Evolutionary conservation across 2,329 filamentous ascomycete species (phyloP), one percentile per base, ranked within the genome.

Genomic region (Thelonectria blattea): DNA sequence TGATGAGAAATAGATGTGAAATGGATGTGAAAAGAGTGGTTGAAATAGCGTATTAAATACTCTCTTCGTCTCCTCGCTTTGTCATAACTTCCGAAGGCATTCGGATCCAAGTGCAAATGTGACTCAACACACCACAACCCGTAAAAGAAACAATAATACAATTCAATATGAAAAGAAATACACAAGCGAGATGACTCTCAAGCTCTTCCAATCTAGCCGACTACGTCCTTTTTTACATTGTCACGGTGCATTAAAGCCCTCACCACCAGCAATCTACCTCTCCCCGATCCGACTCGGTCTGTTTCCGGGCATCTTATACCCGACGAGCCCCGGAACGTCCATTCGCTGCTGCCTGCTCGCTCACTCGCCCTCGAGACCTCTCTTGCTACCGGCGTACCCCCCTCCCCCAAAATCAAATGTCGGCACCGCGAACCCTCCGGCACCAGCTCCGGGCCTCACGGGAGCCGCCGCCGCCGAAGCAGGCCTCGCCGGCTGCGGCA

Each of bases 31-130:
- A 20, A 5, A 41, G 37, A 41, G 24, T 49, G 20, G 14, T 27
- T 22, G 24, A 20, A 11, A 9, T 34, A 12, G 39, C 15, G 5
- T 50, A 15, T 61, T 65, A 62, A 57, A 64, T 56, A 20, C 42
- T 57, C 56, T 24, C 5, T 42, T 3, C 11, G 17, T 20, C 52
- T 56, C 45, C 8, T 30, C 27, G 57, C 58, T 41, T 39, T 45
- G 37, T 48, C 17, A 45, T 64, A 63, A 66, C 4, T 68, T 64
- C 68, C 69, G 69, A 70, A 39, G 61, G 14, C 45, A 58, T 62
- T 68, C 68, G 68, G 68, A 65, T 62, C 41, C 64, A 68, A 62
- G 37, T 42, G 30, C 18, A 3, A 41, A 41, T 24, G 37, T 15
- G 37, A 41, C 14, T 15, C 17, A 41, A 41, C 37, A 30, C 27